phyloP scores from a whole-genome alignment of 164 flowering plant genomes.

The Paratinospora sagittata region DNA sequence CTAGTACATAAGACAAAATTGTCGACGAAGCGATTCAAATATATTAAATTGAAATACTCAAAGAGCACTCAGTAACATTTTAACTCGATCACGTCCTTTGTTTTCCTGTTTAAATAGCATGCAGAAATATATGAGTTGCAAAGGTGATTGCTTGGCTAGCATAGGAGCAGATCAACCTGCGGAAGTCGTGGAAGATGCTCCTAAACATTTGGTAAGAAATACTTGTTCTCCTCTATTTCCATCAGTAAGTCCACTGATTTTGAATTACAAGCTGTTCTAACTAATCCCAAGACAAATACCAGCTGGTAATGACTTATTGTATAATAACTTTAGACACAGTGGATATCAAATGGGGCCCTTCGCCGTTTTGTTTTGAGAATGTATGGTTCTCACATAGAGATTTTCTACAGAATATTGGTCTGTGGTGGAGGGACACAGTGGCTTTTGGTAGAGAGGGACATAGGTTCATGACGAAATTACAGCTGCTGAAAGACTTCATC shows the following conservation, averaged over 20 bases:
- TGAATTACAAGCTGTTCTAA: background rate
- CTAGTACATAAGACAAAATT: background rate
- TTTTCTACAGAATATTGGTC: no score
- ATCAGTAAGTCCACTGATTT: background rate
- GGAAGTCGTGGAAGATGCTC: constrained; percentile 93
- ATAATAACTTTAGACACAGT: no score
- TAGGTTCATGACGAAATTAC: no score
- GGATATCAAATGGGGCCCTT: no score
- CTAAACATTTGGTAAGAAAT: constrained; percentile 56
- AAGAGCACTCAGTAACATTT: background rate
- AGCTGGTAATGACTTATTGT: background rate
- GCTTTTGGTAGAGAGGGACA: no score
- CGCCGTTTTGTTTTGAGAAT: no score
- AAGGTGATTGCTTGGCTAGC: constrained; percentile 79
- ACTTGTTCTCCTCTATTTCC: background rate
- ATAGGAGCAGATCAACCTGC: constrained; percentile 96
- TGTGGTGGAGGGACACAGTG: no score
- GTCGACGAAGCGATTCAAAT: background rate
- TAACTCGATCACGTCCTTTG: background rate
- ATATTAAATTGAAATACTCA: background rate
- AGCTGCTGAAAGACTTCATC: no score
- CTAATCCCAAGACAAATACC: background rate
- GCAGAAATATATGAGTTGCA: constrained; percentile 84
- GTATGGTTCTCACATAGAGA: no score
- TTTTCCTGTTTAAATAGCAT: constrained; percentile 36